Base-by-base conservation (phyloP, 2,329 filamentous ascomycete species). In the Didymella sp. region DNA sequence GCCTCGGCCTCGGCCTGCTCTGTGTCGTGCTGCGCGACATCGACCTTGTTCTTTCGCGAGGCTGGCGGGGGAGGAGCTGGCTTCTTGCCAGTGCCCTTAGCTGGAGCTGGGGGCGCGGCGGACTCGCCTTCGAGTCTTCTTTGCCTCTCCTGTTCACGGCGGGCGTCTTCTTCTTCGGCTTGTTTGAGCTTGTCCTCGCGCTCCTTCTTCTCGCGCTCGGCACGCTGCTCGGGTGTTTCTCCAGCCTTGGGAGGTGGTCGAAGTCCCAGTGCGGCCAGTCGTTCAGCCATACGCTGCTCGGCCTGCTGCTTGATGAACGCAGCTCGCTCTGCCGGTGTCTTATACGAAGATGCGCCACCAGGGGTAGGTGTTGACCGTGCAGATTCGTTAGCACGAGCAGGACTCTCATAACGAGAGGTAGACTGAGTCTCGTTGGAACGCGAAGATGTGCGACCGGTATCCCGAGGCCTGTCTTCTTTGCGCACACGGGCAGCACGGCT, bases 251-350 rank as follows among this genome's bases (percentile, higher is more conserved):
- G 82, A 6, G 91, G 89, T 27, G 92, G 87, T 75, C 92, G 96
- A 73, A 99, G 89, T 31, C 95, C 95, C 59, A 98, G 85, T 43
- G 94, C 94, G 58, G 95, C 95, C 69, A 99, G 85, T 58, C 95
- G 89, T 76, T 98, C 95, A 31, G 95, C 94, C 89, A 99, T 98
- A 58, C 94, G 91, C 73, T 94, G 91, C 75, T 98, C 93, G 8
- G 95, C 96, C 75, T 97, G 94, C 75, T 97, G 93, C 75, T 96
- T 96, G 72, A 98, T 97, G 71, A 96, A 96, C 5, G 94, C 92
- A 31, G 96, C 92, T 52, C 95, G 87, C 71, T 99, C 94, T 76
- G 98, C 93, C 0, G 93, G 89, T 0, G 93, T 96, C 77, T 90
- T 91, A 75, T 95, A 96, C 4, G 91, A 85, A 2, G 91, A 89